Conservation (phyloP, 2,329 filamentous ascomycete genomes). For the Metarhizium anisopliae region DNA sequence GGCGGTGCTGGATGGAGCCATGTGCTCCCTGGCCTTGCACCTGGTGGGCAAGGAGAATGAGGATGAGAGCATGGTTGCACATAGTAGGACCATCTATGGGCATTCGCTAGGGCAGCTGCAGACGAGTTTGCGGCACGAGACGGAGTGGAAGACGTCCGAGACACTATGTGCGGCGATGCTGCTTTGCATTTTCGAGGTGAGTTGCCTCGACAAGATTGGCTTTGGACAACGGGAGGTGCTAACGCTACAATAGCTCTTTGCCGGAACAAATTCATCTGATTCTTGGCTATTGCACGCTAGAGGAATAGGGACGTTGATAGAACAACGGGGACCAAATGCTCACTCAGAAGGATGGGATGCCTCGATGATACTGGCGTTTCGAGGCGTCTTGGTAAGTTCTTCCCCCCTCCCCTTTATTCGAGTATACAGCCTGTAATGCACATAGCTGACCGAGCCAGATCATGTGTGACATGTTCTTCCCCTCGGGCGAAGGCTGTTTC, state of each 20-base stretch:
- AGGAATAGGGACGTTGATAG: slow-evolving; percentile 28
- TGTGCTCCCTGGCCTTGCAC: slow-evolving; percentile 28
- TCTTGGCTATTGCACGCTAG: slow-evolving; percentile 31
- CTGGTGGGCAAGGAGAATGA: slow-evolving; percentile 25
- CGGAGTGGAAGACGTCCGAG: slow-evolving; percentile 29
- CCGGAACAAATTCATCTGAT: slow-evolving; percentile 26
- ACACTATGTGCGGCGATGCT: slow-evolving; percentile 33
- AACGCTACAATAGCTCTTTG: slow-evolving; percentile 24
- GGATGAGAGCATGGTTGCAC: slow-evolving; percentile 20
- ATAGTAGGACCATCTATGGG: slow-evolving; percentile 29
- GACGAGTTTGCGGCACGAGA: slow-evolving; percentile 24
- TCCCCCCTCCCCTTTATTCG: neutral
- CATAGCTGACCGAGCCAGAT: slow-evolving; percentile 16
- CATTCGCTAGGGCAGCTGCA: slow-evolving; percentile 26
- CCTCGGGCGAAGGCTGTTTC: slow-evolving; percentile 25
- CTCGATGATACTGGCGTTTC: slow-evolving; percentile 28
- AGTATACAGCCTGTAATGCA: neutral
- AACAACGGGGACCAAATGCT: slow-evolving; percentile 27
- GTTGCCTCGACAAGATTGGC: neutral
- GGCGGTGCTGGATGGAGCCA: slow-evolving; percentile 27
- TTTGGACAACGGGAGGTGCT: neutral
- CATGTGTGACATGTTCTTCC: slow-evolving; percentile 29
- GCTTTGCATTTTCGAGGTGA: slow-evolving; percentile 30
- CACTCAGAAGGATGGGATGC: slow-evolving; percentile 26
- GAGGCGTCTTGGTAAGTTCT: slow-evolving; percentile 26